These are phyloP conservation scores for Candolleomyces eurysporus DNA, from an alignment of 768 basidiomycete species.

Conservation along the genomic window DNA sequence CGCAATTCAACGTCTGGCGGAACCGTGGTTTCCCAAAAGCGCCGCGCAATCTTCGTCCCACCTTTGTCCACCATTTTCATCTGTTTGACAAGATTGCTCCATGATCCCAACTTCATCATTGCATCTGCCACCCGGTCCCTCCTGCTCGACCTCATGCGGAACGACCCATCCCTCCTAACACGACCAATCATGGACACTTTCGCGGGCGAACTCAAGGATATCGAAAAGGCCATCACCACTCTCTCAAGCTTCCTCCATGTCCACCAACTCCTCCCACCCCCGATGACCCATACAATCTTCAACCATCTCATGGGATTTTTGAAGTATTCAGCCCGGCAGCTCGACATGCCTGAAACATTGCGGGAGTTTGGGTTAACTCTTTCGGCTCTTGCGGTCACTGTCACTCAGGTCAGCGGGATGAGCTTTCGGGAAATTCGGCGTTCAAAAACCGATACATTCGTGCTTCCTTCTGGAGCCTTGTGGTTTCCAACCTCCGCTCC, in stretches of 20 bases:
- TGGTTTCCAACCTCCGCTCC: constrained; percentile 66
- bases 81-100: constrained; percentile 48
- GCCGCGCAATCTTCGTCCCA: constrained; percentile 67
- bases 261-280: constrained; percentile 55
- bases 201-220: constrained; percentile 46
- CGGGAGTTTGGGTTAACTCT: constrained; percentile 52
- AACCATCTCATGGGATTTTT: constrained; percentile 71
- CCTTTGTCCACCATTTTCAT: constrained; percentile 55
- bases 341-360: constrained; percentile 42
- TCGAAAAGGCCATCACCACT: constrained; percentile 46
- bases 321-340: constrained; percentile 48
- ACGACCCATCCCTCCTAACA: constrained; percentile 67
- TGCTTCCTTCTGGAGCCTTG: constrained; percentile 67
- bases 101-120: constrained; percentile 52
- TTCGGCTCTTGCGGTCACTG: constrained; percentile 58
- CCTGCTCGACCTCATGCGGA: constrained; percentile 66
- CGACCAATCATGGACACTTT: constrained; percentile 63
- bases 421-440: constrained; percentile 70
- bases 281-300: constrained; percentile 63
- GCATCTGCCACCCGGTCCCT: constrained; percentile 55
- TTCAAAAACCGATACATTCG: constrained; percentile 65
- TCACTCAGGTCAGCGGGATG: constrained; percentile 67
- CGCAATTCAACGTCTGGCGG: constrained; percentile 58
- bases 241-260: constrained; percentile 60
- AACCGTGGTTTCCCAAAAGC: constrained; percentile 45